Evolutionary conservation across 768 basidiomycete species (phyloP).

Genomic region (Termitomyces sp.): DNA sequence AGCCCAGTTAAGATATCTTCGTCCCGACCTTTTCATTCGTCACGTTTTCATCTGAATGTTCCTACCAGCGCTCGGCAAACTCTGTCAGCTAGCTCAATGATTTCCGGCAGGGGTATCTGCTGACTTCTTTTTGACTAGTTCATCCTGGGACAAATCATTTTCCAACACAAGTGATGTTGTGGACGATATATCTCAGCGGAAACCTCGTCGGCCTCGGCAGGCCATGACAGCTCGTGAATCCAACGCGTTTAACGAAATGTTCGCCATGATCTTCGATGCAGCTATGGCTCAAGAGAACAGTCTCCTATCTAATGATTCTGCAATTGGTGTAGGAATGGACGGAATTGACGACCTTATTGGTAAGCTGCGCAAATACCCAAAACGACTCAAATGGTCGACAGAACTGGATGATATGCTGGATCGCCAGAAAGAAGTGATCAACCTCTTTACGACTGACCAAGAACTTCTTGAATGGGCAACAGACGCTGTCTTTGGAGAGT

Average conservation of each 20-base stretch:
- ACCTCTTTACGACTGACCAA: slow-evolving; percentile 60
- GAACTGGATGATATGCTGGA: slow-evolving; percentile 55
- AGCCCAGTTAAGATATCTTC: neutral
- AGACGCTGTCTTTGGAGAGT: slow-evolving; percentile 62
- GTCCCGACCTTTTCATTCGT: neutral
- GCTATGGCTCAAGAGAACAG: slow-evolving; percentile 28
- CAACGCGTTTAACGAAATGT: slow-evolving; percentile 66
- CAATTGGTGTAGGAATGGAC: slow-evolving; percentile 17
- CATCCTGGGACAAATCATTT: slow-evolving; percentile 19
- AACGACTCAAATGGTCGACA: slow-evolving; percentile 43
- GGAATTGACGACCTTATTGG: slow-evolving; percentile 47
- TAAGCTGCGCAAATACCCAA: slow-evolving; percentile 48
- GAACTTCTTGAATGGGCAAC: slow-evolving; percentile 72
- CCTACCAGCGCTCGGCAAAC: neutral
- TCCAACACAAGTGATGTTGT: slow-evolving; percentile 40
- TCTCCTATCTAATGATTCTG: slow-evolving; percentile 6
- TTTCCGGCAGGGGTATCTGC: neutral
- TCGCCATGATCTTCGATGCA: slow-evolving; percentile 63
- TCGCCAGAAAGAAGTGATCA: slow-evolving; percentile 67
- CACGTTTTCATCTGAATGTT: neutral
- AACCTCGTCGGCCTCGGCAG: slow-evolving; percentile 34
- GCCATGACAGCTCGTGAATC: slow-evolving; percentile 67
- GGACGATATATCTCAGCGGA: slow-evolving; percentile 18
- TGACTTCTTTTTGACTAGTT: neutral
- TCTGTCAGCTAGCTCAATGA: neutral